Conservation (phyloP, 352 stramenopile species). For the Phytophthora parvispora region DNA sequence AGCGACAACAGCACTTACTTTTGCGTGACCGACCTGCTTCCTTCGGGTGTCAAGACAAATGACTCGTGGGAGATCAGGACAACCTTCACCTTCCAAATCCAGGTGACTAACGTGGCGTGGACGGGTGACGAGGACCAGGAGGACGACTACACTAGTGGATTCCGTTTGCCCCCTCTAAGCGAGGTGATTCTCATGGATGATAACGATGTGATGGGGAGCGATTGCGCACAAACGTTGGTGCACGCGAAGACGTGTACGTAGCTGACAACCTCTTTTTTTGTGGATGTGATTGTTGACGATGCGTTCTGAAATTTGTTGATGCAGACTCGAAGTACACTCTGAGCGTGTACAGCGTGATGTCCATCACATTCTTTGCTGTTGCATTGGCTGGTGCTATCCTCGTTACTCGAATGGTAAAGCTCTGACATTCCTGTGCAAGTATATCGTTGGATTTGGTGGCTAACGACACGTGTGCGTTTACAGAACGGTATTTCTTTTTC, state of each 20-base stretch:
- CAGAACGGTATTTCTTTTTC: constrained; percentile 89
- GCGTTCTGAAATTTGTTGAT: constrained; percentile 7
- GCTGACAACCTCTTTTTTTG: constrained; percentile 7
- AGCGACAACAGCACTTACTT: constrained; percentile 81
- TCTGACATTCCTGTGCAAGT: background rate
- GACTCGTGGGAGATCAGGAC: constrained; percentile 74
- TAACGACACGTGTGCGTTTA: constrained; percentile 1
- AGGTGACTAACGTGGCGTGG: constrained; percentile 70
- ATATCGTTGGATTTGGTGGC: background rate
- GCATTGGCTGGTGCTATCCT: constrained; percentile 78
- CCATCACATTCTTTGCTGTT: constrained; percentile 84
- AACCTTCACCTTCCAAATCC: constrained; percentile 81
- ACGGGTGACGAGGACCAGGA: constrained; percentile 24
- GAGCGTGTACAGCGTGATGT: constrained; percentile 92
- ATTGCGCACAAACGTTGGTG: constrained; percentile 78
- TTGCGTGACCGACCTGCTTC: constrained; percentile 75
- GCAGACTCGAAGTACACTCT: constrained; percentile 71
- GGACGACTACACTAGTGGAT: constrained; percentile 26
- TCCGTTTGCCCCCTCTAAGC: constrained; percentile 58
- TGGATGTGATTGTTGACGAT: constrained; percentile 9
- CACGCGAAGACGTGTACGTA: constrained; percentile 72
- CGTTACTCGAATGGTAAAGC: constrained; percentile 82
- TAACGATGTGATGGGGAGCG: constrained; percentile 57
- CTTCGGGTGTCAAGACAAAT: constrained; percentile 66
- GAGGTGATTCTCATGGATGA: constrained; percentile 74